Percentiles rank a stretch among this genome's conserved stretches.
Evolutionary conservation across 1,139 yeast species (phyloP).

Genomic region (Candida sanyaensis): DNA sequence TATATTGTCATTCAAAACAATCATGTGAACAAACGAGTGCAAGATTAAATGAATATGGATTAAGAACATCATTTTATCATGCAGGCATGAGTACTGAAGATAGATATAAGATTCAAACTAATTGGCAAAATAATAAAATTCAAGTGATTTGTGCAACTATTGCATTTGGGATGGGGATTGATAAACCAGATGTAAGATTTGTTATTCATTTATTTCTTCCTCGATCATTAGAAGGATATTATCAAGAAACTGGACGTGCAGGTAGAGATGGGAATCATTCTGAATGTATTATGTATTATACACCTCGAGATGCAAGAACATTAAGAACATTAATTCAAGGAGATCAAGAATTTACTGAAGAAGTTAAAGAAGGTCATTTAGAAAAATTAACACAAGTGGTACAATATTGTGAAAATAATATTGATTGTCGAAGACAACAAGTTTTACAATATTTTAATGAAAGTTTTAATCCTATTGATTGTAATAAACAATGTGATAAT

Average conservation of each 20-base stretch:
- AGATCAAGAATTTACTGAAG: constrained; percentile 66
- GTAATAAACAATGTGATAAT: constrained; percentile 82
- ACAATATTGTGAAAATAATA: constrained; percentile 87
- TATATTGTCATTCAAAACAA: constrained; percentile 89
- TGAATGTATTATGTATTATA: constrained; percentile 80
- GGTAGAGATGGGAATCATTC: constrained; percentile 90
- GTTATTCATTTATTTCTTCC: constrained; percentile 92
- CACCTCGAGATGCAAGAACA: constrained; percentile 73
- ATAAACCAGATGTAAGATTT: constrained; percentile 90
- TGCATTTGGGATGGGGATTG: constrained; percentile 99
- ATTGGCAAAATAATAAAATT: constrained; percentile 76
- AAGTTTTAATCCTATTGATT: constrained; percentile 63
- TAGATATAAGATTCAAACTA: constrained; percentile 64
- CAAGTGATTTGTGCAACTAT: constrained; percentile 94
- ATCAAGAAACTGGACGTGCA: constrained; percentile 99
- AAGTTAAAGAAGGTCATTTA: constrained; percentile 75
- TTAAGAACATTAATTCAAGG: constrained; percentile 75
- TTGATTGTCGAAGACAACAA: constrained; percentile 88
- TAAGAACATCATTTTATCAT: constrained; percentile 78
- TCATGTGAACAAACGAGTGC: constrained; percentile 83
- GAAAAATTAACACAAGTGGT: constrained; percentile 80
- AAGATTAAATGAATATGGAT: constrained; percentile 58
- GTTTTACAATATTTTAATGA: constrained; percentile 92
- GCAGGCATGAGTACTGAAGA: constrained; percentile 90
- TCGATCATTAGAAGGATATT: constrained; percentile 89